Conservation (phyloP, 2,329 filamentous ascomycete genomes). For the Calonectria multiphialidica region DNA sequence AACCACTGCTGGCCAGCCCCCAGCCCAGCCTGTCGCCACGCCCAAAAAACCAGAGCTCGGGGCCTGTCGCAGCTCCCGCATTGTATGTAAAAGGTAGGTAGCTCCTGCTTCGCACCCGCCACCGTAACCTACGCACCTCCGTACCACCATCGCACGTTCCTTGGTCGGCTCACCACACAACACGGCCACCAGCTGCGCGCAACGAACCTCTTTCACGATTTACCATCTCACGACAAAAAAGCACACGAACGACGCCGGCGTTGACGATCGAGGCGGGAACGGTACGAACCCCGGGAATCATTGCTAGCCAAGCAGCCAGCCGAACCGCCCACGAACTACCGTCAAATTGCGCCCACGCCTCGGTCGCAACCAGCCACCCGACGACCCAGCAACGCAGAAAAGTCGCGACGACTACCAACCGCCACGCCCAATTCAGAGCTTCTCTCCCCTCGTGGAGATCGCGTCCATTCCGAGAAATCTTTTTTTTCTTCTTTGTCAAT, state of each 20-base stretch:
- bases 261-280: slow-evolving; percentile 13
- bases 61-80: slow-evolving; percentile 18
- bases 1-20: slow-evolving; percentile 23
- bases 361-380: slow-evolving; percentile 23
- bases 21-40: slow-evolving; percentile 1
- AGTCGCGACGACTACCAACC: neutral
- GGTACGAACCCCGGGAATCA: slow-evolving; percentile 1
- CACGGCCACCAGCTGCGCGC: slow-evolving; percentile 4
- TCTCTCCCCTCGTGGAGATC: slow-evolving; percentile 14
- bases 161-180: neutral
- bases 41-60: slow-evolving; percentile 13
- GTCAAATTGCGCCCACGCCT: slow-evolving; percentile 24
- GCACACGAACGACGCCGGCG: neutral
- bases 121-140: slow-evolving; percentile 19
- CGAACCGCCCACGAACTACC: neutral
- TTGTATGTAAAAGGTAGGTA: slow-evolving; percentile 27
- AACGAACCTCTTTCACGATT: neutral
- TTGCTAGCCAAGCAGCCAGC: slow-evolving; percentile 5
- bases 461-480: neutral
- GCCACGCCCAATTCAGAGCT: neutral
- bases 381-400: slow-evolving; percentile 22
- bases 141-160: neutral
- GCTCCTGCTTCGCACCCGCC: slow-evolving; percentile 23
- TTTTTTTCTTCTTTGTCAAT: neutral
- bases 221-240: neutral